Conservation (phyloP, 495 filamentous ascomycete species). For the Aspergillus olivimuriae region DNA sequence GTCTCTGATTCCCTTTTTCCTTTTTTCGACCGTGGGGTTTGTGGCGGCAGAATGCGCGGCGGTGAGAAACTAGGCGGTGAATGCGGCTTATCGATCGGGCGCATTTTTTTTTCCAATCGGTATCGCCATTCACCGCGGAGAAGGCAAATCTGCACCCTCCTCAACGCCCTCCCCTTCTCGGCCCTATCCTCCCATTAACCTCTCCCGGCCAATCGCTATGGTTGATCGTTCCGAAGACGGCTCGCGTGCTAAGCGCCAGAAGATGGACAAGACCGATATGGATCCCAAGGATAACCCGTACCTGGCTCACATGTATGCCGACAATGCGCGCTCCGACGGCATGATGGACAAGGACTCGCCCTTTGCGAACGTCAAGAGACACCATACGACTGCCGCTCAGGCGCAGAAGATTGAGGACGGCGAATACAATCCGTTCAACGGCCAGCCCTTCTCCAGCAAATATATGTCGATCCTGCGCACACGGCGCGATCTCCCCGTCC, state of each 20-base stretch:
- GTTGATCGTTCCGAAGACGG: constrained; percentile 35
- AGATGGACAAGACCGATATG: constrained; percentile 38
- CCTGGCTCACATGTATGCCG: constrained; percentile 77
- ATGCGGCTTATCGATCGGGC: constrained; percentile 33
- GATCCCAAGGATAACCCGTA: constrained; percentile 72
- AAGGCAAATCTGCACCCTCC: constrained; percentile 7
- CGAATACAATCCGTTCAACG: constrained; percentile 79
- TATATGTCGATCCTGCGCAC: constrained; percentile 86
- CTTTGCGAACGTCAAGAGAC: constrained; percentile 63
- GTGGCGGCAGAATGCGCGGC: constrained; percentile 12
- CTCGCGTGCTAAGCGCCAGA: constrained; percentile 43
- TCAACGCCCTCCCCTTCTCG: background rate
- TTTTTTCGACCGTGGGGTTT: constrained; percentile 10
- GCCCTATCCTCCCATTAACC: background rate
- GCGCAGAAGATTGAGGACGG: constrained; percentile 72
- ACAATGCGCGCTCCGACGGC: constrained; percentile 36
- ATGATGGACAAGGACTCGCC: constrained; percentile 32
- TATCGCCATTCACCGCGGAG: constrained; percentile 6
- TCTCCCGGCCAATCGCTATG: constrained; percentile 21
- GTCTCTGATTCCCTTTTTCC: background rate
- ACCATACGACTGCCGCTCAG: constrained; percentile 72
- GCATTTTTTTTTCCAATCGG: constrained; percentile 12
- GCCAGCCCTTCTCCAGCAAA: constrained; percentile 62
- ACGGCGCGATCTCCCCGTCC: constrained; percentile 81
- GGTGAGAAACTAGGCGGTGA: constrained; percentile 18